These are phyloP conservation scores for Sugiyamaella japonica DNA, from an alignment of 1,139 yeast species.

Conservation along the genomic window DNA sequence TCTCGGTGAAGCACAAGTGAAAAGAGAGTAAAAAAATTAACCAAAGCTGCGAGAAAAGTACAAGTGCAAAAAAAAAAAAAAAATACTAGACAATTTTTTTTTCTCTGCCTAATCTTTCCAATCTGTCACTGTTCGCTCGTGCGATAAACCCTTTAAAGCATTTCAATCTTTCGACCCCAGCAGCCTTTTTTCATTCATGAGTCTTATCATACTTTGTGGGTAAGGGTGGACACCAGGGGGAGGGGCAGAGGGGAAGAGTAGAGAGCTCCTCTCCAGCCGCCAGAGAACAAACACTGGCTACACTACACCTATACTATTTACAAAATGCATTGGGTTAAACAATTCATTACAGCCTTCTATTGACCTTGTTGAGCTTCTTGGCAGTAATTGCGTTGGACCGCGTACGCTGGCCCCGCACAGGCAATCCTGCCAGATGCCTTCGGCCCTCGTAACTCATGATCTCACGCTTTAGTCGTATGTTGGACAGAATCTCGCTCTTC, in stretches of 20 bases:
- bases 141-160: neutral
- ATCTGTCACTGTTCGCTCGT: neutral
- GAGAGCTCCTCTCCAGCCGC: neutral
- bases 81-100: neutral
- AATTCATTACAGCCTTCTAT: conserved; percentile 57
- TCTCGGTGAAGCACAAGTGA: neutral
- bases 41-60: neutral
- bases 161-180: neutral
- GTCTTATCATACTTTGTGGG: conserved; percentile 13
- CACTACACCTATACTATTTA: conserved; percentile 10
- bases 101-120: neutral
- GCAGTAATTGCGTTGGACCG: conserved; percentile 91
- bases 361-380: conserved; percentile 73
- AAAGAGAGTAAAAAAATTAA: neutral
- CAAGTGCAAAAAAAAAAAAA: neutral
- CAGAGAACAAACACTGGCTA: too few relatives aligned
- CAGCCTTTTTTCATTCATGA: conserved; percentile 7
- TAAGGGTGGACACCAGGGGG: neutral
- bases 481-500: conserved; percentile 71
- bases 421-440: conserved; percentile 76
- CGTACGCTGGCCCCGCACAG: conserved; percentile 93
- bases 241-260: conserved; percentile 11
- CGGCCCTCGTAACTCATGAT: conserved; percentile 87
- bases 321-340: conserved; percentile 6
- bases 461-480: conserved; percentile 75